Percentiles rank a stretch among this genome's conserved stretches.
Conservation (phyloP, 768 basidiomycete species). For the Mycena leptocephala region DNA sequence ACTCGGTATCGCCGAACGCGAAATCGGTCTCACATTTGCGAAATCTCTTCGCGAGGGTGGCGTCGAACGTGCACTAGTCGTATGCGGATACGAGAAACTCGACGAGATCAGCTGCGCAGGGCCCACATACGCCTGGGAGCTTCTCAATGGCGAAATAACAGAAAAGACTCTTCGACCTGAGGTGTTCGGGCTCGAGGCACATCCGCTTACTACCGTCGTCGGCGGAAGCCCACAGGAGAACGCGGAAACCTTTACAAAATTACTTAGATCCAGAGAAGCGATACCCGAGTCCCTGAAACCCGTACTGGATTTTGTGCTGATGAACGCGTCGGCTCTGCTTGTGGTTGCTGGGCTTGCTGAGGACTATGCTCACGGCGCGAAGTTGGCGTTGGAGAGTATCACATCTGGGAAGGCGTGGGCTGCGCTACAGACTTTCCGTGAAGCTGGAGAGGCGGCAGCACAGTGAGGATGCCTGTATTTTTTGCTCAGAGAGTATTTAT, state of each 20-base stretch:
- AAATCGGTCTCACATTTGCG: slow-evolving; percentile 88
- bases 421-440: slow-evolving; percentile 68
- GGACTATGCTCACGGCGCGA: slow-evolving; percentile 81
- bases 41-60: slow-evolving; percentile 80
- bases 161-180: slow-evolving; percentile 76
- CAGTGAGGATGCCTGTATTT: background rate
- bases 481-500: background rate
- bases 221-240: slow-evolving; percentile 88
- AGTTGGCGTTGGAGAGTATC: slow-evolving; percentile 75
- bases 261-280: slow-evolving; percentile 73
- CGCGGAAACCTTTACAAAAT: slow-evolving; percentile 76
- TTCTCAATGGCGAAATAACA: slow-evolving; percentile 78
- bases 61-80: slow-evolving; percentile 90
- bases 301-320: slow-evolving; percentile 88
- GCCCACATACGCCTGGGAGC: slow-evolving; percentile 88
- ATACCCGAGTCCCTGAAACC: slow-evolving; percentile 74
- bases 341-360: slow-evolving; percentile 86
- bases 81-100: slow-evolving; percentile 92
- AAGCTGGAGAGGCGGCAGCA: slow-evolving; percentile 48
- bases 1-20: slow-evolving; percentile 88
- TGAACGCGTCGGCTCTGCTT: slow-evolving; percentile 93
- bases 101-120: slow-evolving; percentile 98
- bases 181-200: slow-evolving; percentile 83
- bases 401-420: slow-evolving; percentile 74
- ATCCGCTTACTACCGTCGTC: slow-evolving; percentile 79